These are phyloP conservation scores for Trametes coccinea DNA, from an alignment of 768 basidiomycete genomes.

Conservation along the genomic window DNA sequence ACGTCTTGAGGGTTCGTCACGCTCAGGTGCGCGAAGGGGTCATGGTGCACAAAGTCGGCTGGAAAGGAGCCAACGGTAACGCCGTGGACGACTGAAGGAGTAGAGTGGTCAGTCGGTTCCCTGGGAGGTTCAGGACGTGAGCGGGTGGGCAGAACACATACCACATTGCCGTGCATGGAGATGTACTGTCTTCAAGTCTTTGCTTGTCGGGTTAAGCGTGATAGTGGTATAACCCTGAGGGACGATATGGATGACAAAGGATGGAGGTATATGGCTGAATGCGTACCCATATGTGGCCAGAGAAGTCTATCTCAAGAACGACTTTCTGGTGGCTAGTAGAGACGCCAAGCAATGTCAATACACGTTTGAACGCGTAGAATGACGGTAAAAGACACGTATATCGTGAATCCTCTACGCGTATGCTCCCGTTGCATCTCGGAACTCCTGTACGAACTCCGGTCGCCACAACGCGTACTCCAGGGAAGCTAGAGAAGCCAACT, in stretches of 20 bases:
- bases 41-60: slow-evolving; percentile 78
- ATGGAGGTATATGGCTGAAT: slow-evolving; percentile 28
- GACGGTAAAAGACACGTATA: slow-evolving; percentile 64
- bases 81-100: slow-evolving; percentile 59
- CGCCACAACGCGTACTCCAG: slow-evolving; percentile 11
- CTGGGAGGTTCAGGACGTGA: slow-evolving; percentile 17
- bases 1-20: slow-evolving; percentile 73
- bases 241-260: slow-evolving; percentile 11
- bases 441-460: slow-evolving; percentile 12
- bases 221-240: slow-evolving; percentile 90
- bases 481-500: background rate
- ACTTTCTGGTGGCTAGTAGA: slow-evolving; percentile 96
- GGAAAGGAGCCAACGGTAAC: slow-evolving; percentile 71
- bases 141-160: slow-evolving; percentile 43
- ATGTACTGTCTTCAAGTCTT: slow-evolving; percentile 79
- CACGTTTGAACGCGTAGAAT: slow-evolving; percentile 4
- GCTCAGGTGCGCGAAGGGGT: slow-evolving; percentile 67
- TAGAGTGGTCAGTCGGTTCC: slow-evolving; percentile 28
- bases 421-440: slow-evolving; percentile 73
- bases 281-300: slow-evolving; percentile 80
- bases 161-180: slow-evolving; percentile 89
- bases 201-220: slow-evolving; percentile 78
- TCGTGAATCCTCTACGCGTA: slow-evolving; percentile 77
- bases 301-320: slow-evolving; percentile 90
- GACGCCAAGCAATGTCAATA: slow-evolving; percentile 51